Evolutionary conservation across 208 protist genomes (phyloP).

Genomic region (Sergeia podlipaevii): DNA sequence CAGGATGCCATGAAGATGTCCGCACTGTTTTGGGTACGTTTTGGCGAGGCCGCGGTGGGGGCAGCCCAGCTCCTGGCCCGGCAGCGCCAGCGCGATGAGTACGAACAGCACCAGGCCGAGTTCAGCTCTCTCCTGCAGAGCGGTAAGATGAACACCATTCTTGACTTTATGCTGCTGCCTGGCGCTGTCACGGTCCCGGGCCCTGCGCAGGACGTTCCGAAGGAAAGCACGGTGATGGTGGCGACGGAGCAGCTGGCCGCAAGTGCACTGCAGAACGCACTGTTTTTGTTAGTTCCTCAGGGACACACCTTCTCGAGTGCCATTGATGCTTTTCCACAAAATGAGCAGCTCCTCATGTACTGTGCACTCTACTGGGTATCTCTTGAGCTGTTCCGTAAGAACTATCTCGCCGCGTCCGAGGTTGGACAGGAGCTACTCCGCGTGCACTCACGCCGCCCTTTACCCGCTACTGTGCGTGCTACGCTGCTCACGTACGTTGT

Average conservation of each 20-base stretch:
- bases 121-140: slow-evolving; percentile 60
- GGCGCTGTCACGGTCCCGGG: slow-evolving; percentile 42
- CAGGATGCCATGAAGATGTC: slow-evolving; percentile 75
- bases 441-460: slow-evolving; percentile 48
- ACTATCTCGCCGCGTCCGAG: slow-evolving; percentile 74
- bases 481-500: slow-evolving; percentile 80
- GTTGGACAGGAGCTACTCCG: slow-evolving; percentile 67
- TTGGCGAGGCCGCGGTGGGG: slow-evolving; percentile 72
- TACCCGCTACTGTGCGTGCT: slow-evolving; percentile 60
- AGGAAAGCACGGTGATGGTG: slow-evolving; percentile 11
- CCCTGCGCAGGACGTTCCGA: slow-evolving; percentile 27
- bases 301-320: slow-evolving; percentile 52
- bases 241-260: slow-evolving; percentile 49
- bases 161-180: slow-evolving; percentile 77
- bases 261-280: slow-evolving; percentile 71
- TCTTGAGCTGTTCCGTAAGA: slow-evolving; percentile 64
- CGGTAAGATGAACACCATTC: slow-evolving; percentile 72
- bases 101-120: slow-evolving; percentile 69
- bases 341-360: slow-evolving; percentile 53
- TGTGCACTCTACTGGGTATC: slow-evolving; percentile 77
- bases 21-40: slow-evolving; percentile 79
- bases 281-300: slow-evolving; percentile 69
- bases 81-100: slow-evolving; percentile 34
- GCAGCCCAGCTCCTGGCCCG: slow-evolving; percentile 37
- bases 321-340: slow-evolving; percentile 58